Evolutionary conservation across 2,329 filamentous ascomycete genomes (phyloP).

Genomic region (Pezicula neosporulosa): DNA sequence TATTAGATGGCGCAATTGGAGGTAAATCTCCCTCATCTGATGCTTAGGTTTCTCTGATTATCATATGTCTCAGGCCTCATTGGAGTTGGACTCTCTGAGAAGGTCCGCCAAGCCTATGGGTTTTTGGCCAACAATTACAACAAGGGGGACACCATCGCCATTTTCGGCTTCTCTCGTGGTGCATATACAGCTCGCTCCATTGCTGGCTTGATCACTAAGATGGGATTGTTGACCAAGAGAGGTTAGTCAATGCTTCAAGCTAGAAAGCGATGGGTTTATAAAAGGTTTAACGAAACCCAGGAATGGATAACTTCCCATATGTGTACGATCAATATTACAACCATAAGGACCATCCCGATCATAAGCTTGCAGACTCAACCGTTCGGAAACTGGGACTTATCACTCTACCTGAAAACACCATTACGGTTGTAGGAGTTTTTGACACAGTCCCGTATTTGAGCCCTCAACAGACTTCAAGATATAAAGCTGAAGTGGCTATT

Average conservation of each 20-base stretch:
- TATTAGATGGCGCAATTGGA: neutral
- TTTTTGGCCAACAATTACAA: slow-evolving; percentile 40
- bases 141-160: slow-evolving; percentile 27
- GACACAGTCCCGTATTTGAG: slow-evolving; percentile 33
- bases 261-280: neutral
- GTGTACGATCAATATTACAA: neutral
- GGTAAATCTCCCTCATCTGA: no score
- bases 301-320: neutral
- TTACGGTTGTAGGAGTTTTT: slow-evolving; percentile 41
- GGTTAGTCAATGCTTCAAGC: neutral
- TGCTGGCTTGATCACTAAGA: slow-evolving; percentile 22
- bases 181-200: slow-evolving; percentile 32
- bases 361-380: no score
- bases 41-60: no score
- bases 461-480: neutral
- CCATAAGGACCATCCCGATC: no score
- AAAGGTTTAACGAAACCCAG: neutral
- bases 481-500: neutral
- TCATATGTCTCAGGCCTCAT: neutral
- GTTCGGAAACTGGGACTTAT: neutral
- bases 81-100: neutral
- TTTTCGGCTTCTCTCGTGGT: slow-evolving; percentile 33
- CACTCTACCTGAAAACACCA: slow-evolving; percentile 5
- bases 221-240: slow-evolving; percentile 30
- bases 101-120: slow-evolving; percentile 25